These are phyloP conservation scores for Saprolegnia diclina DNA, from an alignment of 352 stramenopile genomes.

Conservation along the genomic window DNA sequence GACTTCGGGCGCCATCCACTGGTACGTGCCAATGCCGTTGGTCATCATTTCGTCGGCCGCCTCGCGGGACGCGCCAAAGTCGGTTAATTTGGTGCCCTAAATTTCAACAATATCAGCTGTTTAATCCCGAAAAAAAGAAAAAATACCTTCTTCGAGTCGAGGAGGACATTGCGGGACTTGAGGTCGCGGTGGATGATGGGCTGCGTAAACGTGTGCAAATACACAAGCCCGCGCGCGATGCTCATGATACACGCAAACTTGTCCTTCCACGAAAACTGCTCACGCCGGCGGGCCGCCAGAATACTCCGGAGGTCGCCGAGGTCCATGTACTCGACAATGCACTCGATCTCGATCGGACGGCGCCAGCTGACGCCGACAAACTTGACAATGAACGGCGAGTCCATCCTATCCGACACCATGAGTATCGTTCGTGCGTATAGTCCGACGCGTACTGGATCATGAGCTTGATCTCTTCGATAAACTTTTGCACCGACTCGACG, in stretches of 20 bases:
- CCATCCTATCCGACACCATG: background rate
- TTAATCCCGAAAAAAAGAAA: too few species aligned
- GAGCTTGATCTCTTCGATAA: constrained; percentile 22
- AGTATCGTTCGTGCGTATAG: too few species aligned
- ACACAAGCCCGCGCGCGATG: constrained; percentile 38
- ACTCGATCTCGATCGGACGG: constrained; percentile 33
- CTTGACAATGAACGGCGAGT: background rate
- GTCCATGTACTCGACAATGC: constrained; percentile 60
- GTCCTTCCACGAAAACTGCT: constrained; percentile 2
- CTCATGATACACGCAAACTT: constrained; percentile 34
- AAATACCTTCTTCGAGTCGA: constrained; percentile 26
- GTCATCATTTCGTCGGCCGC: constrained; percentile 52
- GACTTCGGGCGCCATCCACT: constrained; percentile 50
- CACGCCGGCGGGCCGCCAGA: constrained; percentile 37
- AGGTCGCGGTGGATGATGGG: constrained; percentile 38
- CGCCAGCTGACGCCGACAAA: background rate
- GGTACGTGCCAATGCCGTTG: constrained; percentile 42
- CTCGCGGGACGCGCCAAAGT: constrained; percentile 53
- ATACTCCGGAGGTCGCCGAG: constrained; percentile 42
- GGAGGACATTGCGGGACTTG: constrained; percentile 45
- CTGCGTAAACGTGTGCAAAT: constrained; percentile 37
- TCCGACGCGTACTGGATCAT: constrained; percentile 9
- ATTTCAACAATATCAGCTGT: constrained; percentile 11
- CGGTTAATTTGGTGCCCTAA: constrained; percentile 54
- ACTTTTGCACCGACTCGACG: constrained; percentile 3